A percentile compares a stretch with the other conserved stretches of the same genome.
Conservation (phyloP, 1,284 basidiomycete species). For the Malassezia vespertilionis region DNA sequence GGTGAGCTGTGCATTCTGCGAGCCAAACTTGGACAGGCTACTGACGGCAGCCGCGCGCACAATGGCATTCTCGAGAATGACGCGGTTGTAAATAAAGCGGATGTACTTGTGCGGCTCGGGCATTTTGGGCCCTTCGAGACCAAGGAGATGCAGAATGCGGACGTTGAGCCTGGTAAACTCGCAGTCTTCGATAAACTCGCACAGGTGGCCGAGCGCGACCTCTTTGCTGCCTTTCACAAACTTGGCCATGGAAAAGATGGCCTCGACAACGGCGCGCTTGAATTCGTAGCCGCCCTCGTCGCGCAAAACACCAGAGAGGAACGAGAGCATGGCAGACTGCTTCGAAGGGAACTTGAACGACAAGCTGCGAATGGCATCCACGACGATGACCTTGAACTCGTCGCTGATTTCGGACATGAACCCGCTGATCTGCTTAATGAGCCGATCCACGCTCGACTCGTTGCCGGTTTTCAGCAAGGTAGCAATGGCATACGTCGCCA, state of each 20-base stretch:
- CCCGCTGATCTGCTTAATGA: slow-evolving; percentile 98
- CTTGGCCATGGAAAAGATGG: slow-evolving; percentile 99
- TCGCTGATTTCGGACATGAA: slow-evolving; percentile 99
- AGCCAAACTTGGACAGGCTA: slow-evolving; percentile 90
- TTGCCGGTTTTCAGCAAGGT: slow-evolving; percentile 98
- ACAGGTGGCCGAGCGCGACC: slow-evolving; percentile 82
- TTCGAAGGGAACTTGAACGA: slow-evolving; percentile 98
- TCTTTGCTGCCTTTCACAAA: slow-evolving; percentile 86
- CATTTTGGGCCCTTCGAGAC: slow-evolving; percentile 88
- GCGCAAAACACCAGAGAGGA: slow-evolving; percentile 45
- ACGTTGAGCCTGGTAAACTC: slow-evolving; percentile 99
- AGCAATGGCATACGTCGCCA: slow-evolving; percentile 97
- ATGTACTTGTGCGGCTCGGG: slow-evolving; percentile 96
- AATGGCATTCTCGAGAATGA: slow-evolving; percentile 94
- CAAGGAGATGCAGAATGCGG: slow-evolving; percentile 85
- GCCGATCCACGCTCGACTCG: slow-evolving; percentile 92
- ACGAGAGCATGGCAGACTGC: slow-evolving; percentile 62
- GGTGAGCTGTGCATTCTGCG: slow-evolving; percentile 66
- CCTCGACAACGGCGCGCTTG: slow-evolving; percentile 96
- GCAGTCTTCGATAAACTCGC: slow-evolving; percentile 99
- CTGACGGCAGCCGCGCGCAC: slow-evolving; percentile 92
- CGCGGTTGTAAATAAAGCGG: slow-evolving; percentile 98
- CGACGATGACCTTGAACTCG: slow-evolving; percentile 99
- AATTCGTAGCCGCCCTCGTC: slow-evolving; percentile 95
- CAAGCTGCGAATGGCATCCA: slow-evolving; percentile 92